phyloP scores from a whole-genome alignment of 2,329 filamentous ascomycete genomes.

The Trichoderma sp. region DNA sequence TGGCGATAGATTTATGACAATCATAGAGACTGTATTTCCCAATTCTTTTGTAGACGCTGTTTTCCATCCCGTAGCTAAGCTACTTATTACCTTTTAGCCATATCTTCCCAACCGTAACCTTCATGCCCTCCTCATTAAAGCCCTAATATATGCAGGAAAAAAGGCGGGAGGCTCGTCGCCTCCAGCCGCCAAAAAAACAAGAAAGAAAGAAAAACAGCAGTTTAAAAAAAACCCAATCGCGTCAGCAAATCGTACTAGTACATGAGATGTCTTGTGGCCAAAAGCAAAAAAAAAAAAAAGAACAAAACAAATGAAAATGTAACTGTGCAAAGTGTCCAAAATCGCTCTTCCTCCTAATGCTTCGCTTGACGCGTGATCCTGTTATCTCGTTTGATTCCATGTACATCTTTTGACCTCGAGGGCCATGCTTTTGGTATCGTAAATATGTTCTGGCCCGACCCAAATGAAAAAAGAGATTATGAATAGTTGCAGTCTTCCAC shows the following conservation, averaged over 20 bases:
- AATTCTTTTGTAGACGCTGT: not conserved
- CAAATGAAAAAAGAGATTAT: not conserved
- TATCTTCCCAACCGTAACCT: not conserved
- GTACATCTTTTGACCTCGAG: not conserved
- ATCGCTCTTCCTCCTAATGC: constrained; percentile 22
- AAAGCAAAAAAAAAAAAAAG: not conserved
- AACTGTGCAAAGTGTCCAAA: constrained; percentile 1
- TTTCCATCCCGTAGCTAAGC: not conserved
- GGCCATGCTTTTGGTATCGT: not conserved
- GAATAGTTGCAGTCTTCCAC: constrained; percentile 5
- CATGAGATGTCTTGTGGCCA: not conserved
- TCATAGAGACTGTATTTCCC: not conserved
- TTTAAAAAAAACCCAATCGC: not conserved
- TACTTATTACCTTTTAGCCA: constrained; percentile 4
- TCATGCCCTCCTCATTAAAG: constrained; percentile 28
- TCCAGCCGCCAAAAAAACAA: not conserved
- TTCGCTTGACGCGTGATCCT: constrained; percentile 3
- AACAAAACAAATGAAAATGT: not conserved
- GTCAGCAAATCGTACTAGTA: constrained; percentile 13
- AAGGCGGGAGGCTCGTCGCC: constrained; percentile 9
- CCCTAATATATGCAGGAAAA: constrained; percentile 26
- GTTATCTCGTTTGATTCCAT: not conserved
- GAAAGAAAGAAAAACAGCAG: not conserved
- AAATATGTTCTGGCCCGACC: not conserved
- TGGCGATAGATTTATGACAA: not conserved